These are phyloP conservation scores for Pinus albicaulis DNA, from an alignment of 75 land plant species.

Conservation along the genomic window DNA sequence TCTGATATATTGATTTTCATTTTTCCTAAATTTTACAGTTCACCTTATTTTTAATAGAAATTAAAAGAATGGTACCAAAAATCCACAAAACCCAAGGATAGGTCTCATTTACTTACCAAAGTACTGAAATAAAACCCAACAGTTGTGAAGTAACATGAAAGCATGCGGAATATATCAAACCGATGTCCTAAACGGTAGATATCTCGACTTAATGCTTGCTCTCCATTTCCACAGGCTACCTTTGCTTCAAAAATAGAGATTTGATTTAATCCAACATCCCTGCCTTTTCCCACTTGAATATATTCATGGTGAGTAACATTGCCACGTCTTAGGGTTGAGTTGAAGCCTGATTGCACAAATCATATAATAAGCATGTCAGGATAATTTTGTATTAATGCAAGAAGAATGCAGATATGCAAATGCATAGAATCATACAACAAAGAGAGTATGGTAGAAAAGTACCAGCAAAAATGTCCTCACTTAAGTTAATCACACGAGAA, in stretches of 20 bases:
- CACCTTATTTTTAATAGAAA: not conserved
- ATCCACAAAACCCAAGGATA: not conserved
- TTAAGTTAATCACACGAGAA: slow-evolving; percentile 80
- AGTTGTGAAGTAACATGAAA: slow-evolving; percentile 92
- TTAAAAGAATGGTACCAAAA: not conserved
- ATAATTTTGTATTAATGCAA: not conserved
- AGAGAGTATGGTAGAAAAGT: slow-evolving; percentile 3
- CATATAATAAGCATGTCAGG: not conserved
- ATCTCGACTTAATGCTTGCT: slow-evolving; percentile 92
- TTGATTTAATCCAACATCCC: slow-evolving; percentile 97
- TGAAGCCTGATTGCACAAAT: slow-evolving; percentile 59
- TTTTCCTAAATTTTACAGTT: not conserved
- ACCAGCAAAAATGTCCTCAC: slow-evolving; percentile 98
- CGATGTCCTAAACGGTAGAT: slow-evolving; percentile 95
- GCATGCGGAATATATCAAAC: slow-evolving; percentile 96
- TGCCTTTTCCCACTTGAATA: slow-evolving; percentile 97
- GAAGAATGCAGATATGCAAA: not conserved
- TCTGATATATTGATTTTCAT: not conserved
- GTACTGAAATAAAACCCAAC: slow-evolving; percentile 91
- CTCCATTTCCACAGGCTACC: slow-evolving; percentile 96
- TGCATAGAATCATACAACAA: not conserved
- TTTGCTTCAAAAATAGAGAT: slow-evolving; percentile 97
- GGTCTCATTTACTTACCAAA: slow-evolving; percentile 48
- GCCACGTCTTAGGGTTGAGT: slow-evolving; percentile 89
- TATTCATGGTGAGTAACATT: slow-evolving; percentile 98